Evolutionary conservation across 768 basidiomycete genomes (phyloP), one percentile per base, ranked within the genome.

Genomic region (Kwoniella shandongensis): DNA sequence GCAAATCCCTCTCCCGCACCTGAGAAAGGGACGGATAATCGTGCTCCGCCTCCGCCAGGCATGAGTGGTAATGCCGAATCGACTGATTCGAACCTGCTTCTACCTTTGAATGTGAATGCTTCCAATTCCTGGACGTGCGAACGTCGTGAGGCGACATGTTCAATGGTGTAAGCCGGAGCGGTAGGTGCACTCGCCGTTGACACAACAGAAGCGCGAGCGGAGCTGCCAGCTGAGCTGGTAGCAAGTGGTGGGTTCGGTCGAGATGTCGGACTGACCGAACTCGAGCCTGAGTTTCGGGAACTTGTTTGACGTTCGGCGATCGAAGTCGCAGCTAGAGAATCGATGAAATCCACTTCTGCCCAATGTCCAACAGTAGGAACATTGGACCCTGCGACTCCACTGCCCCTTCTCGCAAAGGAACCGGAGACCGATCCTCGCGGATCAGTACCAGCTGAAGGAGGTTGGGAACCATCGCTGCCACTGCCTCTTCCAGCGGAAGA

Each of bases 21-120:
- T 18, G 41, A 26, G 15, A 29, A 13, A 23, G 51, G 39, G 15
- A 53, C 48, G 18, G 56, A 51, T 22, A 58, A 26, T 23, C 56
- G 44, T 17, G 25, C 57, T 13, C 50, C 57, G 35, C 22, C 22
- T 22, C 51, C 51, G 18, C 50, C 51, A 1, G 57, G 57, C 57
- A 59, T 59, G 10, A 61, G 44, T 4, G 59, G 55, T 22, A 65
- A 51, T 20, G 59, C 58, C 29, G 61, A 63, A 39, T 66, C 65
- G 41, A 66, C 58, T 4, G 65, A 66, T 48, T 66, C 65, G 42
- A 59, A 59, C 39, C 65, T 41, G n/a, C 49, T 52, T 38, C 62
- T 44, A 39, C 45, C 54, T 44, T 59, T 40, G 30, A 60, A 48
- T 17, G 17, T 18, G 4, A 42, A 42, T 30, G 38, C 15, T n/a